A percentile compares a stretch with the other conserved stretches of the same genome.
Evolutionary conservation across 352 stramenopile genomes (phyloP).

Genomic region (Phytophthora fragariae): DNA sequence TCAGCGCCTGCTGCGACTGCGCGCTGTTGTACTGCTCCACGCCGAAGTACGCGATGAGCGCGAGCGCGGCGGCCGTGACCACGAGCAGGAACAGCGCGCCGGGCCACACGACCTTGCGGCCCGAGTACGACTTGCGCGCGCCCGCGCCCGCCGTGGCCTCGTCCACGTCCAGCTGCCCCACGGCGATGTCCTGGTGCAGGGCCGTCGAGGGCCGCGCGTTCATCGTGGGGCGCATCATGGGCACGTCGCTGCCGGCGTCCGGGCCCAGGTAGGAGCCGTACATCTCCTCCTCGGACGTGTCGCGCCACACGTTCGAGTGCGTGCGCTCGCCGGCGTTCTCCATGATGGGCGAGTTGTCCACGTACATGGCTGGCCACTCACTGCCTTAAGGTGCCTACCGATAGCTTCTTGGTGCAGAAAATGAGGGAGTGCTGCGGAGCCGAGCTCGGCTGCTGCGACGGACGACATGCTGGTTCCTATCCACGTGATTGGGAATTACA

Average conservation of each 20-base stretch:
- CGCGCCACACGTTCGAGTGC: conserved; percentile 70
- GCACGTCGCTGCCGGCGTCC: conserved; percentile 41
- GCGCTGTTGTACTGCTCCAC: conserved; percentile 64
- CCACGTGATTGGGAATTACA: background rate
- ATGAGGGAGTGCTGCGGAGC: background rate
- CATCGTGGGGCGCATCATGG: conserved; percentile 65
- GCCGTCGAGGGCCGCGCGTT: conserved; percentile 40
- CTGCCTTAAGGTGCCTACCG: background rate
- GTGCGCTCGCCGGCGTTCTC: conserved; percentile 43
- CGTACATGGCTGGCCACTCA: conserved; percentile 35
- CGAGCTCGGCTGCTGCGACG: background rate
- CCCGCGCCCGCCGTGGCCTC: conserved; percentile 11
- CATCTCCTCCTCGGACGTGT: conserved; percentile 75
- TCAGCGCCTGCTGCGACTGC: conserved; percentile 72
- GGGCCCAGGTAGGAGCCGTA: conserved; percentile 79
- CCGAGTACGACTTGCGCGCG: conserved; percentile 52
- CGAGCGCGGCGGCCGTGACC: conserved; percentile 52
- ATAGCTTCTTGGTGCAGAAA: background rate
- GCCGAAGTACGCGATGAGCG: conserved; percentile 73
- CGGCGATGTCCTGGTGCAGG: conserved; percentile 74
- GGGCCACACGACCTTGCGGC: conserved; percentile 82
- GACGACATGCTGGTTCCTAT: background rate
- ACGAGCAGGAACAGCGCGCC: conserved; percentile 77
- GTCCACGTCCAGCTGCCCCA: conserved; percentile 68
- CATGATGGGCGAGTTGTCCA: conserved; percentile 35